Evolutionary conservation across 306 rosid genomes (phyloP).

Genomic region (Lupinus albus): DNA sequence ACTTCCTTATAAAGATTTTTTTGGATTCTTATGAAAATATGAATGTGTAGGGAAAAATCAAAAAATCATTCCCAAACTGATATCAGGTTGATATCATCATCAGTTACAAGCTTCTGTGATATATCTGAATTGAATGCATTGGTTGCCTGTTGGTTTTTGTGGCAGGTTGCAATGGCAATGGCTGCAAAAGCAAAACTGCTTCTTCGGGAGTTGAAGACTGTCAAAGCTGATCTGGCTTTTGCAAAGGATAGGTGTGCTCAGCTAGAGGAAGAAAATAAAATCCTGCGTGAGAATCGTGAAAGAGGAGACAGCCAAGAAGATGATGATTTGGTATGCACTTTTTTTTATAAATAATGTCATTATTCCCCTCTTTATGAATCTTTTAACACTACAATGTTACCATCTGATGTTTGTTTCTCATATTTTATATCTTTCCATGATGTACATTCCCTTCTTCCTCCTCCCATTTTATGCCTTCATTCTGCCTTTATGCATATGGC

Average conservation of each 20-base stretch:
- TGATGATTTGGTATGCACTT: constrained; percentile 82
- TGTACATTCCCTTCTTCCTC: neutral
- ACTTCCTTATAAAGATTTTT: neutral
- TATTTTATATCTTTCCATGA: constrained; percentile 21
- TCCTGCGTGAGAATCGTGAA: constrained; percentile 85
- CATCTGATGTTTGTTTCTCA: constrained; percentile 29
- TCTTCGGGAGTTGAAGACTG: constrained; percentile 96
- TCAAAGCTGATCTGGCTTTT: constrained; percentile 96
- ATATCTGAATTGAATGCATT: constrained; percentile 33
- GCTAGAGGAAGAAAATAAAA: constrained; percentile 90
- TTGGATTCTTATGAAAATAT: constrained; percentile 1
- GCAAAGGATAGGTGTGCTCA: constrained; percentile 98
- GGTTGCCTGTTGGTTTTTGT: constrained; percentile 44
- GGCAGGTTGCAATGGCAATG: constrained; percentile 99
- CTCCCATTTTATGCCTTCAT: neutral
- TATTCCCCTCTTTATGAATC: neutral
- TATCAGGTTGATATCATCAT: constrained; percentile 13
- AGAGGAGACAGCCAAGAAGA: constrained; percentile 86
- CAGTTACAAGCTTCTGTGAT: constrained; percentile 16
- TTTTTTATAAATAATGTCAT: neutral
- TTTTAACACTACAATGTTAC: neutral
- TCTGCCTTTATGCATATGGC: constrained; percentile 13
- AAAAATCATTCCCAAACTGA: constrained; percentile 5
- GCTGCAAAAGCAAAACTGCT: constrained; percentile 98
- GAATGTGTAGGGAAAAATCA: neutral